Evolutionary conservation across 2,329 filamentous ascomycete genomes (phyloP).

Genomic region (Cercospora citrullina): DNA sequence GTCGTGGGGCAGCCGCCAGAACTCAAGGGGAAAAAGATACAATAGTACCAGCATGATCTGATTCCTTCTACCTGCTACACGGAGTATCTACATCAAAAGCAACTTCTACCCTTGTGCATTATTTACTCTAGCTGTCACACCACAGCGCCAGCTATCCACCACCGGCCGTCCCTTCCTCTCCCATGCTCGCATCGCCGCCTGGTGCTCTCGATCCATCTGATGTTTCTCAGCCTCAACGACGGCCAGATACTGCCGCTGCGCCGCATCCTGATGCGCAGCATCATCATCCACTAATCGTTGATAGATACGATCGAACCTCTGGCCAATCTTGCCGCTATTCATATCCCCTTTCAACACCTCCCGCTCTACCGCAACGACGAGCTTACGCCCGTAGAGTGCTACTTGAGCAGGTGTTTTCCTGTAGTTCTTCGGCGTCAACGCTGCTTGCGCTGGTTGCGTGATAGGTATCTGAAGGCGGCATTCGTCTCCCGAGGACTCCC

Average conservation of each 20-base stretch:
- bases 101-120: not conserved
- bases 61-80: not conserved
- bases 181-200: constrained; percentile 1
- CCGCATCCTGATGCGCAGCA: not conserved
- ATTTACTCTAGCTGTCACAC: not conserved
- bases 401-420: not conserved
- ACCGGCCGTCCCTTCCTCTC: constrained; percentile 3
- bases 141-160: not conserved
- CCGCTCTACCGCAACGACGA: not conserved
- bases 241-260: not conserved
- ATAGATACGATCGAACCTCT: not conserved
- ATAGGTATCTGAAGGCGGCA: not conserved
- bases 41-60: not conserved
- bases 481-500: not conserved
- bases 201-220: not conserved
- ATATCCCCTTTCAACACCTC: not conserved
- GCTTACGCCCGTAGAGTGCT: not conserved
- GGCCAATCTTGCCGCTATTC: not conserved
- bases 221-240: not conserved
- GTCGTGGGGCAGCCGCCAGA: constrained; percentile 39
- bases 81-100: not conserved
- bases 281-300: not conserved
- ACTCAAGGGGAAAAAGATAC: constrained; percentile 37
- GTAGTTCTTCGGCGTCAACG: not conserved
- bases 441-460: not conserved